Evolutionary conservation across 192 early-diverging fungal genomes (phyloP).

Genomic region (Podochytrium sp.): DNA sequence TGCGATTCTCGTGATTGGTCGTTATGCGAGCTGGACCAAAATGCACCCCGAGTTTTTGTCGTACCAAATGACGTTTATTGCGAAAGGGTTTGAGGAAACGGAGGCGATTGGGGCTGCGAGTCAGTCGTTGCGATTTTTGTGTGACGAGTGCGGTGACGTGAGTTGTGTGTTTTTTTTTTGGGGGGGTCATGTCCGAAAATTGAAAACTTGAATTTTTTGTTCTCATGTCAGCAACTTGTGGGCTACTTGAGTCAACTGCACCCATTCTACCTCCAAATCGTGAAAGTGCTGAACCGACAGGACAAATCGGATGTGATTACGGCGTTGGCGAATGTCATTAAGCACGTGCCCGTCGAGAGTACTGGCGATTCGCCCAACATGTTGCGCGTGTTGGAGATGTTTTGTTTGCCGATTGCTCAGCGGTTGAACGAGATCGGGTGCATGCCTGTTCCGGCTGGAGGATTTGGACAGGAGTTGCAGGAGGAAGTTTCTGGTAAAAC

Average conservation of each 20-base stretch:
- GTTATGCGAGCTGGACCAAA: constrained; percentile 93
- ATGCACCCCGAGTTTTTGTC: constrained; percentile 86
- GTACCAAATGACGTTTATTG: constrained; percentile 91
- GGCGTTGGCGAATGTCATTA: constrained; percentile 87
- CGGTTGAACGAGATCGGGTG: constrained; percentile 64
- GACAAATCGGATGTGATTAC: constrained; percentile 84
- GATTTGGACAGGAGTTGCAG: constrained; percentile 41
- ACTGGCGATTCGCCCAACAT: constrained; percentile 37
- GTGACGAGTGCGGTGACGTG: constrained; percentile 88
- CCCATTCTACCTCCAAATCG: constrained; percentile 77
- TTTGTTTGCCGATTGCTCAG: constrained; percentile 75
- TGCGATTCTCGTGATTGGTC: constrained; percentile 92
- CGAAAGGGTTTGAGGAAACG: constrained; percentile 84
- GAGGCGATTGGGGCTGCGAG: constrained; percentile 87
- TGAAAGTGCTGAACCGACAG: constrained; percentile 64
- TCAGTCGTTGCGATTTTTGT: constrained; percentile 84
- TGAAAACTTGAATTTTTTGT: not conserved
- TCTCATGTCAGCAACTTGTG: constrained; percentile 61
- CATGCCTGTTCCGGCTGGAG: constrained; percentile 38
- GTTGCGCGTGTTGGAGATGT: constrained; percentile 67
- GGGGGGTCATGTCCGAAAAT: not conserved
- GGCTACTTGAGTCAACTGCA: constrained; percentile 80
- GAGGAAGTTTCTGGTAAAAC: constrained; percentile 30
- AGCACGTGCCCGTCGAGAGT: constrained; percentile 68
- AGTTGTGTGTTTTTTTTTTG: constrained; percentile 24